phyloP scores from a whole-genome alignment of 1,139 yeast genomes.

The Yamadazyma blattariae region DNA sequence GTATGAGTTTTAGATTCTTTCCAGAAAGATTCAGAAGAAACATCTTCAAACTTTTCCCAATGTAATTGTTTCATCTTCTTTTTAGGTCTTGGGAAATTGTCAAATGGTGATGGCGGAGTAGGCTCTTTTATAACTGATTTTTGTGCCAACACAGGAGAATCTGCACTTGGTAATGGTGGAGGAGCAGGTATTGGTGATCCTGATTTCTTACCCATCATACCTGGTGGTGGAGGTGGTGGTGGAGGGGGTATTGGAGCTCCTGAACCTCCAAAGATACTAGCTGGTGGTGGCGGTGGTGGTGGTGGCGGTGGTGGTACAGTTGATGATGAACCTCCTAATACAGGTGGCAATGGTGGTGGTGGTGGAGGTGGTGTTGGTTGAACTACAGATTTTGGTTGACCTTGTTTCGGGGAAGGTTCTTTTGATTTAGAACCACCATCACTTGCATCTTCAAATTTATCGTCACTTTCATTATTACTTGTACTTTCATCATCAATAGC shows the following conservation, averaged over 20 bases:
- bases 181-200: conserved; percentile 24
- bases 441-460: conserved; percentile 16
- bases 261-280: conserved; percentile 8
- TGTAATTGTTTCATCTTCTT: conserved; percentile 77
- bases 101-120: conserved; percentile 42
- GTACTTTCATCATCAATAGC: conserved; percentile 24
- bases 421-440: conserved; percentile 5
- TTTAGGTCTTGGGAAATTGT: conserved; percentile 69
- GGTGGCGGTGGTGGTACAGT: conserved; percentile 18
- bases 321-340: conserved; percentile 22
- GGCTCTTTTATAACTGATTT: conserved; percentile 14
- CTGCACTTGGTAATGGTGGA: conserved; percentile 13
- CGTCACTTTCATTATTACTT: neutral
- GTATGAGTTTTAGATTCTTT: conserved; percentile 29
- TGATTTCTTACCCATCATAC: conserved; percentile 7
- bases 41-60: conserved; percentile 72
- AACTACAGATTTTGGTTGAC: conserved; percentile 12
- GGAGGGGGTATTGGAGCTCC: conserved; percentile 10
- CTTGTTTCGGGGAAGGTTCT: conserved; percentile 6
- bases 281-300: conserved; percentile 24
- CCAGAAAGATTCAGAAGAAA: conserved; percentile 68
- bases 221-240: conserved; percentile 20
- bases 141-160: conserved; percentile 8
- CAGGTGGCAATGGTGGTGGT: conserved; percentile 22
- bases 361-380: conserved; percentile 25